Evolutionary conservation across 805 yeast genomes (phyloP).

Genomic region (Aciculoconidium aculeatum): DNA sequence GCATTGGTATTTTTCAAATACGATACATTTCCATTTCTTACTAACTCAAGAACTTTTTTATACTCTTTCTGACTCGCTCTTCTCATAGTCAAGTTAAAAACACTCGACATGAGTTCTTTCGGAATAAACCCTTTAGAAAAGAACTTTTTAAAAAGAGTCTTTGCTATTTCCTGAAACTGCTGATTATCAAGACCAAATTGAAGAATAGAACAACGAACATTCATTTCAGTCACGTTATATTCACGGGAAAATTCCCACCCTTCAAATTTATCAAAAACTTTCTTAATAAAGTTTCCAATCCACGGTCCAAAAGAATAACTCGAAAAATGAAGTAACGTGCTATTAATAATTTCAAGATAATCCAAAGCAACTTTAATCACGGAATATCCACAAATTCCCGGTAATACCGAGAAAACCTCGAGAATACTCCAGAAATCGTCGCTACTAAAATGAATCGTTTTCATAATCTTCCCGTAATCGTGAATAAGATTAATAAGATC

Average conservation of each 20-base stretch:
- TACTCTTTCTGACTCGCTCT: constrained; percentile 44
- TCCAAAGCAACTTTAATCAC: constrained; percentile 33
- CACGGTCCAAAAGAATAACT: constrained; percentile 20
- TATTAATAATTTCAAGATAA: constrained; percentile 27
- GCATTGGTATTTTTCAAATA: constrained; percentile 33
- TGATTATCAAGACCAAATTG: constrained; percentile 29
- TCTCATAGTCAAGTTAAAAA: constrained; percentile 37
- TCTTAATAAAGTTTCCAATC: constrained; percentile 13
- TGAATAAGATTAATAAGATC: constrained; percentile 33
- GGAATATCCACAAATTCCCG: constrained; percentile 20
- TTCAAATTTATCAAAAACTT: constrained; percentile 19
- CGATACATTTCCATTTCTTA: constrained; percentile 44
- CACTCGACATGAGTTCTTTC: constrained; percentile 40
- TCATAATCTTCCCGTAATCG: constrained; percentile 36
- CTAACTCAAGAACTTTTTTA: constrained; percentile 52
- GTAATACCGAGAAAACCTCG: no score
- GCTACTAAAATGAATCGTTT: constrained; percentile 14
- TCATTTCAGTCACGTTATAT: constrained; percentile 31
- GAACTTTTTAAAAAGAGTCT: constrained; percentile 39
- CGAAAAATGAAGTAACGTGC: constrained; percentile 26
- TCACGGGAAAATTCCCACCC: constrained; percentile 19
- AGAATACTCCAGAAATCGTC: constrained; percentile 28
- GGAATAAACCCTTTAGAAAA: constrained; percentile 45
- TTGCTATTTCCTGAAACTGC: constrained; percentile 27
- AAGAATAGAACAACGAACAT: constrained; percentile 39